Evolutionary conservation across 148 eudicot species (phyloP).

Genomic region (Pharnaceum exiguum): DNA sequence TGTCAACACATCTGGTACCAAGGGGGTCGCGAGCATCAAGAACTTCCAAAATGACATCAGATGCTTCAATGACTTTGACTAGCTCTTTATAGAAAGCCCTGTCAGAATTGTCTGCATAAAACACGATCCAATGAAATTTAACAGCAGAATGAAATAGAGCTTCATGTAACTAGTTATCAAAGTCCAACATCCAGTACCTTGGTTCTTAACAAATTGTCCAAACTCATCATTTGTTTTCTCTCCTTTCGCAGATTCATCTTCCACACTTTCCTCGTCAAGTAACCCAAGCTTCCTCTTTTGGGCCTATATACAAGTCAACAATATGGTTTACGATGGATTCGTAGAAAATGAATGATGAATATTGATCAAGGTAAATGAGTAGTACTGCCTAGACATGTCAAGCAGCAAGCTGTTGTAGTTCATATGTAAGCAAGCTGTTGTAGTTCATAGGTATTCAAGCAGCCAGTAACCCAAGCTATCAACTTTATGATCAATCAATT

Average conservation of each 20-base stretch:
- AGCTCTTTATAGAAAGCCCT: constrained; percentile 92
- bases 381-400: too few species aligned
- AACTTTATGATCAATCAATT: too few species aligned
- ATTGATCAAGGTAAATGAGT: too few species aligned
- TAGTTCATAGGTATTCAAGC: too few species aligned
- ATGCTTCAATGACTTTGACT: constrained; percentile 85
- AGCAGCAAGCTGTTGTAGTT: too few species aligned
- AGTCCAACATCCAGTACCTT: constrained; percentile 34
- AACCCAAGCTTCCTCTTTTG: constrained; percentile 73
- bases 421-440: too few species aligned
- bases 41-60: constrained; percentile 95
- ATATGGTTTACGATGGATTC: too few species aligned
- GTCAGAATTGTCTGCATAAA: constrained; percentile 64
- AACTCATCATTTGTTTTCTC: constrained; percentile 26
- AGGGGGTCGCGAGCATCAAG: constrained; percentile 98
- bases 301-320: constrained; percentile 35
- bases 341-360: background rate
- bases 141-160: background rate
- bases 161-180: background rate
- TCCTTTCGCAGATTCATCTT: constrained; percentile 29
- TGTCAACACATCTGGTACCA: constrained; percentile 84
- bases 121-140: background rate
- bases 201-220: constrained; percentile 26
- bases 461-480: too few species aligned
- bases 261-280: constrained; percentile 46